Evolutionary conservation across 257 asterid species (phyloP).

Genomic region (Solanum pimpinellifolium): DNA sequence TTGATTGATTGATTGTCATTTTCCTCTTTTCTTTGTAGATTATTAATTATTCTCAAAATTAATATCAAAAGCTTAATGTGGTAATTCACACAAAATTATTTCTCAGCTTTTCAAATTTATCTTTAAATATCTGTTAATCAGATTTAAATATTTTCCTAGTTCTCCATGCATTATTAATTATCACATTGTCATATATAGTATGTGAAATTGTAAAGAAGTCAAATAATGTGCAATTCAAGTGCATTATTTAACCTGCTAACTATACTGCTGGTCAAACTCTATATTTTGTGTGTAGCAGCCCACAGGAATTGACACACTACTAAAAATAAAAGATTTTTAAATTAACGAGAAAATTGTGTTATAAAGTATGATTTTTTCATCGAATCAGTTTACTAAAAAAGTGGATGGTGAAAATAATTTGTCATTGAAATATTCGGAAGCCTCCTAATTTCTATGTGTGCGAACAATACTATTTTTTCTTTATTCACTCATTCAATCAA

Average conservation of each 20-base stretch:
- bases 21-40: not conserved
- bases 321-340: too few relatives aligned
- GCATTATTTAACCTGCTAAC: not conserved
- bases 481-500: not conserved
- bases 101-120: not conserved
- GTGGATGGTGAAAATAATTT: rapidly evolving
- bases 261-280: too few relatives aligned
- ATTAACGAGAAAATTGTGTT: too few relatives aligned
- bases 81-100: not conserved
- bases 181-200: not conserved
- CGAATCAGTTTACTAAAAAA: too few relatives aligned
- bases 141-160: not conserved
- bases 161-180: not conserved
- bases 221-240: not conserved
- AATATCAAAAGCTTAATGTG: not conserved
- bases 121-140: too few relatives aligned
- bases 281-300: too few relatives aligned
- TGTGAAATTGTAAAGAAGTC: not conserved
- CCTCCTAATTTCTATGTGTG: not conserved
- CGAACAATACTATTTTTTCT: too few relatives aligned
- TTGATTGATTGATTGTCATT: not conserved
- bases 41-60: not conserved
- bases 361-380: too few relatives aligned
- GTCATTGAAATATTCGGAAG: too few relatives aligned
- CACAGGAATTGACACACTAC: too few relatives aligned